Evolutionary conservation across 371 early-diverging fungal genomes (phyloP), one percentile per base, ranked within the genome.

Genomic region (Dinochytrium kinnereticum): DNA sequence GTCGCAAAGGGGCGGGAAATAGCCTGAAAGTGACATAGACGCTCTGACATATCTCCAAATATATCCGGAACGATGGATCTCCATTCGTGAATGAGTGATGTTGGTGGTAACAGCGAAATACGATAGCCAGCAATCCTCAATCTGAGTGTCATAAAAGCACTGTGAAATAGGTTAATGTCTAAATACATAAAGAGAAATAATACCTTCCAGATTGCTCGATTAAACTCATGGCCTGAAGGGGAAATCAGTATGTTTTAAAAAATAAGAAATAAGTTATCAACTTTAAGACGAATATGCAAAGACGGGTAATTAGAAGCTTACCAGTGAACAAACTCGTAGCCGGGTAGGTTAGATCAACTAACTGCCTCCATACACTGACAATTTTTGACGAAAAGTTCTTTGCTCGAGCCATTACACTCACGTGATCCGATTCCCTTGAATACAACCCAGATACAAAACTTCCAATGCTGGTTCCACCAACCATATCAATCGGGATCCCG

Each of bases 381-480:
- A 96, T 92, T 26, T 94, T 88, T 17, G 88, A 84, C 2, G 94
- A 84, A 84, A 99, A 95, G 81, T 90, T 88, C 75, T 93, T 95
- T 50, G 94, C 92, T 44, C 95, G 84, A 17, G 92, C 95, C 81
- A 92, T 92, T 1, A 96, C 93, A 7, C 92, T 87, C 34, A 96
- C 94, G 30, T 92, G 89, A 80, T 97, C 97, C 38, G 93, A 87
- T 65, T 96, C 93, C 55, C 90, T 86, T 19, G 98, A 96, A 80
- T 99, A 99, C 28, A 98, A 83, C 0, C 98, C 99, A 38, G 96
- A 96, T 44, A 99, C 93, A 84, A 99, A 96, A 21, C 96, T 91
- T 10, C 99, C 99, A 80, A 99, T 99, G 70, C 95, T 94, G 0
- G 98, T 98, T 31, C 99, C 99, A 40, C 99, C 99, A 50, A 99